Evolutionary conservation across 768 basidiomycete genomes (phyloP).

Genomic region (Serendipita sp.): DNA sequence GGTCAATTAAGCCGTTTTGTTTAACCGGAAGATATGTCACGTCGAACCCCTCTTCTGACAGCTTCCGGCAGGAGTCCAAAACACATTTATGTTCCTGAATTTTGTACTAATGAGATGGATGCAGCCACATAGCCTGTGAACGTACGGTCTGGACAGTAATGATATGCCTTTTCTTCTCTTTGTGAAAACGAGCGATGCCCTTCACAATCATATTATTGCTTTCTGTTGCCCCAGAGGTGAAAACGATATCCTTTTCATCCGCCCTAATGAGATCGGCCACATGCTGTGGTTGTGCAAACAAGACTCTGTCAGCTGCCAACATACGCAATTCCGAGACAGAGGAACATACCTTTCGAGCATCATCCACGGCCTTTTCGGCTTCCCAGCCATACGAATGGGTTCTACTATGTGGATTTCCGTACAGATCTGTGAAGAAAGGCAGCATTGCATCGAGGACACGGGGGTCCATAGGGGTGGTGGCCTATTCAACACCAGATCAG

Average conservation of each 20-base stretch:
- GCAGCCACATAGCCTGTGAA: conserved; percentile 2
- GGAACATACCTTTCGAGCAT: conserved; percentile 57
- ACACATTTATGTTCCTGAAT: conserved; percentile 97
- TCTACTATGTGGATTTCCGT: conserved; percentile 93
- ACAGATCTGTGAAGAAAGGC: conserved; percentile 87
- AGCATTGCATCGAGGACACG: conserved; percentile 95
- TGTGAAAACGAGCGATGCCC: conserved; percentile 89
- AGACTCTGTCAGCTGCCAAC: neutral
- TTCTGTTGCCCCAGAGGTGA: conserved; percentile 97
- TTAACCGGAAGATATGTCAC: conserved; percentile 95
- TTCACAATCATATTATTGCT: conserved; percentile 97
- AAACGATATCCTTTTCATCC: conserved; percentile 86
- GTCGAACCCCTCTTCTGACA: conserved; percentile 93
- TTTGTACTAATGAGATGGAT: neutral
- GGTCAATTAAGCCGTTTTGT: conserved; percentile 62
- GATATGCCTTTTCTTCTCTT: conserved; percentile 81
- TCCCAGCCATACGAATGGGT: conserved; percentile 99
- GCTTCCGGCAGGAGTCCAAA: conserved; percentile 88
- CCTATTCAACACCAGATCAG: conserved; percentile 31
- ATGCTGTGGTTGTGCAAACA: conserved; percentile 31
- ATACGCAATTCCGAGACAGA: neutral
- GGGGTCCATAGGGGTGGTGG: conserved; percentile 94
- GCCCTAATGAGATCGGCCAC: conserved; percentile 89
- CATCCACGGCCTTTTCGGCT: conserved; percentile 86
- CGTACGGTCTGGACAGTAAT: conserved; percentile 88